Percentiles rank a stretch among this genome's conserved stretches.
Conservation (phyloP, 768 basidiomycete genomes). For the Astraeus odoratus region DNA sequence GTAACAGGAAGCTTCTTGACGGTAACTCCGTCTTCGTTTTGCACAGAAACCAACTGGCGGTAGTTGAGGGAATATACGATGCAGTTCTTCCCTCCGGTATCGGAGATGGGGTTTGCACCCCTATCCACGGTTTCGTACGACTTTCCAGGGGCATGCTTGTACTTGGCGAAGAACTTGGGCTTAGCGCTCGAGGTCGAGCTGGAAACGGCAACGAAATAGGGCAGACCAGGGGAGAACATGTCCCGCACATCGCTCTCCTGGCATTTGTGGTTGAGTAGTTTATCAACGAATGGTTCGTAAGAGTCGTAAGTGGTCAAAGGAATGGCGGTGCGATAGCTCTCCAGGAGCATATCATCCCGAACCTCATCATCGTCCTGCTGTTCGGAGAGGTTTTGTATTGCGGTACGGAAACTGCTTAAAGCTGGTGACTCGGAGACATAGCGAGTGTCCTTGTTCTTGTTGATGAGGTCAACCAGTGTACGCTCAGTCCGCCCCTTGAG, state of each 20-base stretch:
- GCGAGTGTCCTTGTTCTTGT: constrained; percentile 10
- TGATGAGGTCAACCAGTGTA: constrained; percentile 8
- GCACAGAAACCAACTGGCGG: constrained; percentile 4
- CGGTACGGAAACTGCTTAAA: constrained; percentile 8
- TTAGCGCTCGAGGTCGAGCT: constrained; percentile 15
- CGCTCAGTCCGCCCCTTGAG: constrained; percentile 1
- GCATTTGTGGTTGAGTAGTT: constrained; percentile 3
- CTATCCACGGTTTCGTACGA: constrained; percentile 11
- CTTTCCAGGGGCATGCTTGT: constrained; percentile 3
- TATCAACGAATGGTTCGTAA: constrained; percentile 13
- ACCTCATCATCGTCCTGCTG: not conserved
- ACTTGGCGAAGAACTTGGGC: constrained; percentile 16
- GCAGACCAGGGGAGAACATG: constrained; percentile 18
- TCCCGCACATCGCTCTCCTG: constrained; percentile 12
- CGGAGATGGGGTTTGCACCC: constrained; percentile 11
- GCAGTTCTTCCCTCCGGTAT: constrained; percentile 16
- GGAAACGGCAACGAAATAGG: constrained; percentile 14
- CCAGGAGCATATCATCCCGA: constrained; percentile 6
- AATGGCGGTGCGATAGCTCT: constrained; percentile 10
- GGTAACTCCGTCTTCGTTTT: not conserved
- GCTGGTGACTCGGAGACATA: constrained; percentile 10
- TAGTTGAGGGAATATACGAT: constrained; percentile 15
- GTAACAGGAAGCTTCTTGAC: constrained; percentile 7
- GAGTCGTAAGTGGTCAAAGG: constrained; percentile 17
- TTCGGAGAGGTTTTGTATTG: constrained; percentile 6